Conservation (phyloP, 2,329 filamentous ascomycete species). For the Microdochium bolleyi region DNA sequence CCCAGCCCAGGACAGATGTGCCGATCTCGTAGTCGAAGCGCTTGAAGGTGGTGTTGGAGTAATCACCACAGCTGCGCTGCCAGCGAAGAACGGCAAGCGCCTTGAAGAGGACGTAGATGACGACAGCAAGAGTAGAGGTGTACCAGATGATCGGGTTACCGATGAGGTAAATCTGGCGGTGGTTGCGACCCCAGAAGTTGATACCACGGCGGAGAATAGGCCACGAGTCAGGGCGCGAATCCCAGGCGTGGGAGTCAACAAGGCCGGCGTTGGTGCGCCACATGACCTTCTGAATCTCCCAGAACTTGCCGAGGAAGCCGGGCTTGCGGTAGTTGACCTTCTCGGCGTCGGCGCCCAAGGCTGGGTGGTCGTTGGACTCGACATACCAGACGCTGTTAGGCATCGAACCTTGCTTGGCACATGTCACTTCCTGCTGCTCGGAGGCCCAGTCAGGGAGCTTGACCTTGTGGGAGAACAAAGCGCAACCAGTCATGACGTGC, state of each 20-base stretch:
- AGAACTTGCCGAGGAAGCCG: constrained; percentile 96
- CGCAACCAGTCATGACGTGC: constrained; percentile 94
- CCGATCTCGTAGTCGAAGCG: constrained; percentile 97
- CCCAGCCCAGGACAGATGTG: constrained; percentile 85
- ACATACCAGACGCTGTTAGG: constrained; percentile 98
- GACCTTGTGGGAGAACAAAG: constrained; percentile 96
- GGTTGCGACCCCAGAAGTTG: constrained; percentile 96
- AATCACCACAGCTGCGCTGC: constrained; percentile 90
- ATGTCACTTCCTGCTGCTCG: constrained; percentile 98
- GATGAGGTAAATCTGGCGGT: constrained; percentile 93
- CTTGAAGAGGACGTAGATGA: constrained; percentile 76
- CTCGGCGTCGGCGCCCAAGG: constrained; percentile 66
- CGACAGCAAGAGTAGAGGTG: constrained; percentile 72
- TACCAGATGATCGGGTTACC: constrained; percentile 96
- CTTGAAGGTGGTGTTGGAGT: constrained; percentile 75
- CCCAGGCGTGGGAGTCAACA: constrained; percentile 95
- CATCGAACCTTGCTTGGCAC: constrained; percentile 80
- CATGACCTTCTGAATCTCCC: constrained; percentile 96
- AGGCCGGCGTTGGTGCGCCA: constrained; percentile 97
- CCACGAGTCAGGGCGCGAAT: constrained; percentile 91
- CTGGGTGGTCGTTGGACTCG: constrained; percentile 80
- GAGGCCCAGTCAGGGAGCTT: constrained; percentile 98
- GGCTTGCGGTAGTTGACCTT: constrained; percentile 95
- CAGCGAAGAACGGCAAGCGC: constrained; percentile 80
- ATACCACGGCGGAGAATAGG: constrained; percentile 87